Percentiles rank a stretch among this genome's conserved stretches.
phyloP scores from a whole-genome alignment of 768 basidiomycete species.

The Neoboletus subvelutipes region DNA sequence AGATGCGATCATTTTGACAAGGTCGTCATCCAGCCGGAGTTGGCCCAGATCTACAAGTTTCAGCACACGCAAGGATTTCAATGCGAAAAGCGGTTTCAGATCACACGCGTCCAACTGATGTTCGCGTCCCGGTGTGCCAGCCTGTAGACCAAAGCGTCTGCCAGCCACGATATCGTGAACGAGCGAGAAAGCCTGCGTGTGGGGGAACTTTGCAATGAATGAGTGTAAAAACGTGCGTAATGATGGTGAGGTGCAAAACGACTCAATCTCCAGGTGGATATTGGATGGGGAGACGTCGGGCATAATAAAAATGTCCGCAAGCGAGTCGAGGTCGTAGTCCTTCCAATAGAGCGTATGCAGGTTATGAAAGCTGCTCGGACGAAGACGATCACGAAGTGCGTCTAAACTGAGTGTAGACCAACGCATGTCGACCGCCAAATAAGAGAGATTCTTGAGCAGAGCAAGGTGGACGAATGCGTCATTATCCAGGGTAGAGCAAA shows the following conservation, averaged over 20 bases:
- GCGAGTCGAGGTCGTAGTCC: constrained; percentile 17
- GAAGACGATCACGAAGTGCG: constrained; percentile 11
- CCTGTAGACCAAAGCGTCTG: constrained; percentile 22
- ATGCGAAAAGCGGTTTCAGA: constrained; percentile 14
- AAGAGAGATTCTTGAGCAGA: constrained; percentile 19
- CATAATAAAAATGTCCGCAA: constrained; percentile 21
- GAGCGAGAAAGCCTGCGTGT: constrained; percentile 19
- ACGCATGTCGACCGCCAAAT: constrained; percentile 22
- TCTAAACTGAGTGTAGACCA: constrained; percentile 21
- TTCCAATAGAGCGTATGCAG: constrained; percentile 23
- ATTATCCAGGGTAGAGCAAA: constrained; percentile 22
- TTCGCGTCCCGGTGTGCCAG: constrained; percentile 16
- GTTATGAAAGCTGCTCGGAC: constrained; percentile 11
- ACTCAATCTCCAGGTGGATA: constrained; percentile 23
- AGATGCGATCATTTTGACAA: constrained; percentile 18
- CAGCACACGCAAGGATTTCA: constrained; percentile 15
- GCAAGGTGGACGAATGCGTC: constrained; percentile 26
- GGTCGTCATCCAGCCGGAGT: constrained; percentile 15
- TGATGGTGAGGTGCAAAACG: constrained; percentile 19
- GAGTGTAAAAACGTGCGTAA: constrained; percentile 14
- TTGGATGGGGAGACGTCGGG: constrained; percentile 10
- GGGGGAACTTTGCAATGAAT: constrained; percentile 12
- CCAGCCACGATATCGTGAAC: constrained; percentile 20
- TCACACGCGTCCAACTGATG: constrained; percentile 11
- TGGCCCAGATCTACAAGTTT: constrained; percentile 16